These are phyloP conservation scores for Lactifluus pinguis DNA, from an alignment of 768 basidiomycete species.

Conservation along the genomic window DNA sequence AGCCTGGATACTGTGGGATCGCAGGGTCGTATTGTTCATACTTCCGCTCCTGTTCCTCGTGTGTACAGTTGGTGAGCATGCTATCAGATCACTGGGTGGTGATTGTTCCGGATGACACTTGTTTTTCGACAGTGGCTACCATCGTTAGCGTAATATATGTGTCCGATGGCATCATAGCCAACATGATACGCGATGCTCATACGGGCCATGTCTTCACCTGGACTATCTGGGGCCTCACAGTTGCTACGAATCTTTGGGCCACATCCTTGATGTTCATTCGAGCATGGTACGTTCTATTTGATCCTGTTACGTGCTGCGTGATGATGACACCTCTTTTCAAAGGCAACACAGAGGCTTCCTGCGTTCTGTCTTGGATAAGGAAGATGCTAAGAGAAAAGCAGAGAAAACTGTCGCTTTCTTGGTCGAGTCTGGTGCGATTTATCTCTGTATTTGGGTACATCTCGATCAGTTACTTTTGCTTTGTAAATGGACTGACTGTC, in stretches of 20 bases:
- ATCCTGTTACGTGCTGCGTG: not conserved
- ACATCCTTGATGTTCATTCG: constrained; percentile 7
- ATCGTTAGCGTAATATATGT: not conserved
- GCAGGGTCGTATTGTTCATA: not conserved
- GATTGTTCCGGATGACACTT: not conserved
- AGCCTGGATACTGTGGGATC: constrained; percentile 7
- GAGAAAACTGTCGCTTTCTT: not conserved
- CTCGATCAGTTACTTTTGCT: not conserved
- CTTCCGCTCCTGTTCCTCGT: not conserved
- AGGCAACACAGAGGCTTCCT: constrained; percentile 3
- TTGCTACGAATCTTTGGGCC: constrained; percentile 10
- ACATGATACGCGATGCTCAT: not conserved
- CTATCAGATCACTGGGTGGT: not conserved
- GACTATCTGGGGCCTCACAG: not conserved
- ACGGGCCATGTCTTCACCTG: not conserved
- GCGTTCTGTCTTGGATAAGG: not conserved
- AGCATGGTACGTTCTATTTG: not conserved
- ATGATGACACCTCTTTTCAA: not conserved
- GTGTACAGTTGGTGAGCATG: not conserved
- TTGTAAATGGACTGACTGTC: not conserved
- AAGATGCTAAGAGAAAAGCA: not conserved
- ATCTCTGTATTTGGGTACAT: constrained; percentile 5
- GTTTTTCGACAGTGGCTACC: not conserved
- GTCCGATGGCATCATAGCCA: not conserved
- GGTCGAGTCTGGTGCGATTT: constrained; percentile 4